Evolutionary conservation across 345 rosid genomes (phyloP).

Genomic region (Moricandia moricandioides): DNA sequence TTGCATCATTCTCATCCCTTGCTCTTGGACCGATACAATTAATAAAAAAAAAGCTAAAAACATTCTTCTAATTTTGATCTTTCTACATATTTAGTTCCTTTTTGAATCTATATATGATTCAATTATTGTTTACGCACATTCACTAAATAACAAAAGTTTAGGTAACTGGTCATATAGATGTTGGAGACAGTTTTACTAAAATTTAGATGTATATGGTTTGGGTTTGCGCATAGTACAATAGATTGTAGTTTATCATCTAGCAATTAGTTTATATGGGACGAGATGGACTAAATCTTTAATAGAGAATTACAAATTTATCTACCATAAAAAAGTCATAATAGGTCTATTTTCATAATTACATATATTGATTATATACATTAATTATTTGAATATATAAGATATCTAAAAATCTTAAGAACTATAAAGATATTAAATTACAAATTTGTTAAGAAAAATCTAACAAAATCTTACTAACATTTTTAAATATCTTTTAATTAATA

Average conservation of each 20-base stretch:
- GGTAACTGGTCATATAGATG: not conserved
- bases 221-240: not conserved
- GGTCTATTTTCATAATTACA: too few relatives aligned
- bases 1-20: constrained; percentile 21
- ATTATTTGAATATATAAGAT: too few relatives aligned
- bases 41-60: not conserved
- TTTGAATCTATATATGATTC: not conserved
- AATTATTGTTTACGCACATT: not conserved
- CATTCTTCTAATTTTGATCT: not conserved
- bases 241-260: not conserved
- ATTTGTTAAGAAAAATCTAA: too few relatives aligned
- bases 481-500: too few relatives aligned
- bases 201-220: not conserved
- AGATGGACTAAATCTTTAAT: not conserved
- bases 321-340: too few relatives aligned
- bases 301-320: too few relatives aligned
- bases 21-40: not conserved
- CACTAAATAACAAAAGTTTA: not conserved
- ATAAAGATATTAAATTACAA: too few relatives aligned
- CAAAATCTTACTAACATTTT: too few relatives aligned
- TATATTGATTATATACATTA: too few relatives aligned
- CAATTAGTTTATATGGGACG: not conserved
- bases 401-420: too few relatives aligned
- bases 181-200: not conserved
- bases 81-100: not conserved